Percentiles rank a stretch among this genome's conserved stretches.
These are phyloP conservation scores for Ustilago vetiveriae DNA, from an alignment of 1,284 basidiomycete species.

Conservation along the genomic window DNA sequence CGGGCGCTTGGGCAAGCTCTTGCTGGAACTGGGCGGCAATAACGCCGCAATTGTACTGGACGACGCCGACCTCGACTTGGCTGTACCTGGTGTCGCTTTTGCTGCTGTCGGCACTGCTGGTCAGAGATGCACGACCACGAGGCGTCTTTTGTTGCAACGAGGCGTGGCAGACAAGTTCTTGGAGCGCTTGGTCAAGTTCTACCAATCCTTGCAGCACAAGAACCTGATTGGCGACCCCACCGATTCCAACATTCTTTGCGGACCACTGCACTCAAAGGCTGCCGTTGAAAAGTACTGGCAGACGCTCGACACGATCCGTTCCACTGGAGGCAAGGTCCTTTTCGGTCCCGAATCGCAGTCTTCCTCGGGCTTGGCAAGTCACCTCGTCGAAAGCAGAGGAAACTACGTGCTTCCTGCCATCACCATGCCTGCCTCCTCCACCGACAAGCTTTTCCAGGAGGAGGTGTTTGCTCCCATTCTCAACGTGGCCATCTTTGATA, in stretches of 20 bases:
- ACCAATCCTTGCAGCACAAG: conserved; percentile 71
- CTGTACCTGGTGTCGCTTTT: conserved; percentile 88
- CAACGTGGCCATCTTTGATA: conserved; percentile 86
- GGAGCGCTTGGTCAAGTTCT: conserved; percentile 77
- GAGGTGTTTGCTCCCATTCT: conserved; percentile 89
- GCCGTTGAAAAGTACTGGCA: conserved; percentile 76
- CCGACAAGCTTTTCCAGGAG: conserved; percentile 76
- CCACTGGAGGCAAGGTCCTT: conserved; percentile 79
- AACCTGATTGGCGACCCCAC: conserved; percentile 82
- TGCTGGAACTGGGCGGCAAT: conserved; percentile 93
- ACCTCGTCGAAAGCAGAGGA: conserved; percentile 69
- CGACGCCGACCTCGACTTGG: conserved; percentile 88
- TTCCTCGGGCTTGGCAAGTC: conserved; percentile 55
- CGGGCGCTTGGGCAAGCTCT: conserved; percentile 81
- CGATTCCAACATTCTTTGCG: conserved; percentile 77
- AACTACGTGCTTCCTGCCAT: conserved; percentile 91
- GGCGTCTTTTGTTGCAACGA: conserved; percentile 86
- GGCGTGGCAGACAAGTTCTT: conserved; percentile 81
- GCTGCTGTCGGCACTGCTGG: conserved; percentile 93
- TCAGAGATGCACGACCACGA: conserved; percentile 92
- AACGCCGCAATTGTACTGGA: conserved; percentile 92
- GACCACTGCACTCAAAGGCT: conserved; percentile 80
- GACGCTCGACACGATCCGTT: conserved; percentile 75
- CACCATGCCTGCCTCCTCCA: conserved; percentile 74
- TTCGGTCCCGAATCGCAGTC: conserved; percentile 74